Conservation (phyloP, 306 rosid genomes). For the Lathyrus sativus region DNA sequence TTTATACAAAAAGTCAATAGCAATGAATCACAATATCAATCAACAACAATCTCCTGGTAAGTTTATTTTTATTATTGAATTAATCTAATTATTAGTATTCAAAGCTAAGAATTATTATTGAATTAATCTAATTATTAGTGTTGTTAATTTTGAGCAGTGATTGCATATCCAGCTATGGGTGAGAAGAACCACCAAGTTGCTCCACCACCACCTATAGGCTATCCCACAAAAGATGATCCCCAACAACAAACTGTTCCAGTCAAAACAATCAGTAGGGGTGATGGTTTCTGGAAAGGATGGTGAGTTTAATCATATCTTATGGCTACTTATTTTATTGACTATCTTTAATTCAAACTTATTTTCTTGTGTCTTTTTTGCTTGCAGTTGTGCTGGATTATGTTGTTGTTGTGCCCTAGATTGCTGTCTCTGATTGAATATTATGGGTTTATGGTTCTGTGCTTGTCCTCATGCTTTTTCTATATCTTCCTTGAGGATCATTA, state of each 20-base stretch:
- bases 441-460: background rate
- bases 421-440: slow-evolving; percentile 38
- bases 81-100: too few relatives aligned
- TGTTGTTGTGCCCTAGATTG: slow-evolving; percentile 63
- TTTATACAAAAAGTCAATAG: background rate
- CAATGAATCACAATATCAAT: slow-evolving; percentile 35
- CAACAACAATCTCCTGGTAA: slow-evolving; percentile 48
- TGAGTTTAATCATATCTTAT: slow-evolving; percentile 23
- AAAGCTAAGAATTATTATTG: too few relatives aligned
- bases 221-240: slow-evolving; percentile 42
- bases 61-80: background rate
- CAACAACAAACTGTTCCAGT: slow-evolving; percentile 40
- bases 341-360: too few relatives aligned
- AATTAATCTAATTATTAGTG: too few relatives aligned
- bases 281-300: slow-evolving; percentile 71
- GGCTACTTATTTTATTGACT: background rate
- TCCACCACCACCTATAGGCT: slow-evolving; percentile 53
- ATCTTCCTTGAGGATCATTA: too few relatives aligned
- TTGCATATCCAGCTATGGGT: slow-evolving; percentile 43
- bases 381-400: slow-evolving; percentile 65
- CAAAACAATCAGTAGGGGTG: slow-evolving; percentile 50
- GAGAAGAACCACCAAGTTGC: background rate
- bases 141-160: slow-evolving; percentile 28
- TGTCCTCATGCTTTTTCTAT: background rate
- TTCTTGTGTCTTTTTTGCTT: background rate